Evolutionary conservation across 2,329 filamentous ascomycete species (phyloP).

Genomic region (Fusarium piperis): DNA sequence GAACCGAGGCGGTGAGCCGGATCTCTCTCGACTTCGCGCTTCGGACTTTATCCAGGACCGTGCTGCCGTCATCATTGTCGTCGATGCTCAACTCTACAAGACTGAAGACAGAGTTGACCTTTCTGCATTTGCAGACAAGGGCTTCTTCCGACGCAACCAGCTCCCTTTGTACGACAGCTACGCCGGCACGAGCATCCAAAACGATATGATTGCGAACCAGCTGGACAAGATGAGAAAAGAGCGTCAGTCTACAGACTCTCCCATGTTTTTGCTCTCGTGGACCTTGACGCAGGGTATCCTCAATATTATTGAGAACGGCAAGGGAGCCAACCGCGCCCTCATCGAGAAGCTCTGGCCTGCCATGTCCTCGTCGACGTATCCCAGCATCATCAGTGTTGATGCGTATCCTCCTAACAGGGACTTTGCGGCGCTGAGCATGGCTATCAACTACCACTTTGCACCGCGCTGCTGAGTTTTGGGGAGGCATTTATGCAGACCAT

Average conservation of each 20-base stretch:
- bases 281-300: not conserved
- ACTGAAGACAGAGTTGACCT: not conserved
- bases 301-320: not conserved
- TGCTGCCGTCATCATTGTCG: not conserved
- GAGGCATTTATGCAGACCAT: not conserved
- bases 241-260: not conserved
- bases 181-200: not conserved
- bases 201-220: not conserved
- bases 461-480: not conserved
- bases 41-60: not conserved
- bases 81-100: not conserved
- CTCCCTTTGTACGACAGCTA: not conserved
- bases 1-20: not conserved
- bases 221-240: not conserved
- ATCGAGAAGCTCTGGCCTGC: not conserved
- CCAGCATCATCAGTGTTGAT: not conserved
- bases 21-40: not conserved
- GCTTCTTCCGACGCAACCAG: not conserved
- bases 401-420: not conserved
- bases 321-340: not conserved
- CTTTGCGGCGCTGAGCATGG: not conserved
- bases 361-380: not conserved
- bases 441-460: not conserved
- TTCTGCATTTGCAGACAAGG: not conserved
- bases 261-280: not conserved